Evolutionary conservation across 441 rosid species (phyloP).

Genomic region (Metrosideros polymorpha): DNA sequence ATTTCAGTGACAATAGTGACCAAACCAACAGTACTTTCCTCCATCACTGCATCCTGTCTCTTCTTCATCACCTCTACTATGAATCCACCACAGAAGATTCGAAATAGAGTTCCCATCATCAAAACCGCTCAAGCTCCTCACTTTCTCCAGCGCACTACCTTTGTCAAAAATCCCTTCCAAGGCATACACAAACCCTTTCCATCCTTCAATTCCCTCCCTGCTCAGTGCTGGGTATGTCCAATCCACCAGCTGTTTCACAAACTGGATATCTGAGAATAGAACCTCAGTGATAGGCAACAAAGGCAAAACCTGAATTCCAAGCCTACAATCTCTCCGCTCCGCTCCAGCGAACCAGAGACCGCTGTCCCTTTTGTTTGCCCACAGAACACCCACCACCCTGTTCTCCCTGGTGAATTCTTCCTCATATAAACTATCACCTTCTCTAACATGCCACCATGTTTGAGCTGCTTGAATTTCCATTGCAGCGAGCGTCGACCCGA

Average conservation of each 20-base stretch:
- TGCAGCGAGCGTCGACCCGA: conserved; percentile 59
- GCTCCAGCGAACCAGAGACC: conserved; percentile 89
- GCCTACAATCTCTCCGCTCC: conserved; percentile 76
- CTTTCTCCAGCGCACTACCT: conserved; percentile 54
- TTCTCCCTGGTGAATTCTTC: conserved; percentile 66
- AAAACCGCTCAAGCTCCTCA: conserved; percentile 32
- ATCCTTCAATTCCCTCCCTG: conserved; percentile 74
- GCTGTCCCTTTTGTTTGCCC: conserved; percentile 90
- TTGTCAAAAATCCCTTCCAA: conserved; percentile 65
- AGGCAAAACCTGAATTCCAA: conserved; percentile 86
- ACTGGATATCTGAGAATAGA: conserved; percentile 59
- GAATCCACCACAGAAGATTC: conserved; percentile 89
- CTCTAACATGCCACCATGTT: conserved; percentile 89
- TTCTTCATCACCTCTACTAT: conserved; percentile 43
- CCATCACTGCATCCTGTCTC: conserved; percentile 22
- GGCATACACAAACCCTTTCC: conserved; percentile 90
- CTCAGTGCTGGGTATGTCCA: conserved; percentile 75
- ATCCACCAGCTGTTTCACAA: conserved; percentile 55
- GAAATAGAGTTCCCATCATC: conserved; percentile 82
- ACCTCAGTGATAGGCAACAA: conserved; percentile 61
- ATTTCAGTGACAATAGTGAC: conserved; percentile 55
- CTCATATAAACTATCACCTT: conserved; percentile 44
- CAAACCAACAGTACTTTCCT: conserved; percentile 62
- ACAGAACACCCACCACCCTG: conserved; percentile 79
- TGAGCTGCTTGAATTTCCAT: conserved; percentile 88